Percentiles rank a stretch among this genome's conserved stretches.
These are phyloP conservation scores for Pisolithus microcarpus DNA, from an alignment of 768 basidiomycete species.

Conservation along the genomic window DNA sequence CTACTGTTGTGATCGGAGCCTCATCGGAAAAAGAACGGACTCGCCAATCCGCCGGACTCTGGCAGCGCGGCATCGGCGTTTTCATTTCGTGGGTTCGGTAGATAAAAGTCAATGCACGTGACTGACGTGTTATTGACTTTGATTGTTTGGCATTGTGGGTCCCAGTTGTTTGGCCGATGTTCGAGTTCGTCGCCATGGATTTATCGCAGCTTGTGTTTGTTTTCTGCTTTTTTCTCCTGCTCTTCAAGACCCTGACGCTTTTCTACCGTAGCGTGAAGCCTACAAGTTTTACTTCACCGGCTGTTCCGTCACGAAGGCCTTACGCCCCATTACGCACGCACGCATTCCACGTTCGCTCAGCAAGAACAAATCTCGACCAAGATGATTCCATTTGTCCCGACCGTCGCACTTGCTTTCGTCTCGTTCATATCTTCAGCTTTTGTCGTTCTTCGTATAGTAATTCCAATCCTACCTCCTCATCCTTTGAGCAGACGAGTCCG, in stretches of 20 bases:
- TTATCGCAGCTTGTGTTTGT: slow-evolving; percentile 1
- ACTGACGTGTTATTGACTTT: slow-evolving; percentile 6
- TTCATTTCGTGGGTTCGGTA: background rate
- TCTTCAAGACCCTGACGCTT: slow-evolving; percentile 12
- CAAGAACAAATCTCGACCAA: slow-evolving; percentile 12
- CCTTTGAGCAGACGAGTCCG: slow-evolving; percentile 68
- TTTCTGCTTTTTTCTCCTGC: slow-evolving; percentile 3
- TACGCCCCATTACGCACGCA: slow-evolving; percentile 28
- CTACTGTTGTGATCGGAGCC: no score
- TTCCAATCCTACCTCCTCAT: slow-evolving; percentile 68
- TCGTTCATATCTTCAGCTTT: slow-evolving; percentile 71
- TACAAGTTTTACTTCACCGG: slow-evolving; percentile 24
- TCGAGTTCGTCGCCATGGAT: slow-evolving; percentile 5
- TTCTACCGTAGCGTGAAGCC: slow-evolving; percentile 18
- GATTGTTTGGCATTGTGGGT: slow-evolving; percentile 20
- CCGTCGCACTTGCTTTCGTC: slow-evolving; percentile 59
- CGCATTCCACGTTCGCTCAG: slow-evolving; percentile 21
- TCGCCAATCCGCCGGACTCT: no score
- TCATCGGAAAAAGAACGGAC: no score
- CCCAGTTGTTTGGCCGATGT: slow-evolving; percentile 15
- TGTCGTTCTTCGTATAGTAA: slow-evolving; percentile 66
- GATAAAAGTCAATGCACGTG: slow-evolving; percentile 17
- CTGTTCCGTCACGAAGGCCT: slow-evolving; percentile 31
- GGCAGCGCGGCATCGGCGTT: no score
- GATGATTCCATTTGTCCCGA: slow-evolving; percentile 65